phyloP scores from a whole-genome alignment of 305 asterid species.

The Monarda citriodora region DNA sequence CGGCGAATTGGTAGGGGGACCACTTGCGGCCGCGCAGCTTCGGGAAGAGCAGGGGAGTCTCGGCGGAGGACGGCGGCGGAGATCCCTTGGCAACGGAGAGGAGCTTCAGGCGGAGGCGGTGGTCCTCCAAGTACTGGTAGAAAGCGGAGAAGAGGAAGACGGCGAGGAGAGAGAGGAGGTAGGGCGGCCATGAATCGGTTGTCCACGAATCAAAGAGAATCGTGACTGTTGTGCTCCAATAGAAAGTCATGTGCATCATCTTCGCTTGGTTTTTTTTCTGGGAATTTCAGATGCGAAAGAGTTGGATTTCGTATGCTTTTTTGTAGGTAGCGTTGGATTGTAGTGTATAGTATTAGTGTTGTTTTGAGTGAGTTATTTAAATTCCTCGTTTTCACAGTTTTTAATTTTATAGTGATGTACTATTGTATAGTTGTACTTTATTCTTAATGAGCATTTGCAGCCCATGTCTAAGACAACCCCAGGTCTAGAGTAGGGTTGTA shows the following conservation, averaged over 20 bases:
- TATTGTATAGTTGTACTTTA: no score
- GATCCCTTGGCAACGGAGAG: conserved; percentile 20
- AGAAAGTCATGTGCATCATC: conserved; percentile 99
- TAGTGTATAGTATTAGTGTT: conserved; percentile 10
- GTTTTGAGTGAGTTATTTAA: no score
- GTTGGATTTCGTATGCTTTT: neutral
- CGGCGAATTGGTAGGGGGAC: conserved; percentile 36
- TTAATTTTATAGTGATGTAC: no score
- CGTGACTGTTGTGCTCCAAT: conserved; percentile 85
- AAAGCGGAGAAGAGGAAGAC: conserved; percentile 54
- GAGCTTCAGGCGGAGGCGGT: conserved; percentile 64
- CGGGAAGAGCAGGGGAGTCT: conserved; percentile 49
- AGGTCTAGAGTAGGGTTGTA: no score
- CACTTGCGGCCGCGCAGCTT: conserved; percentile 24
- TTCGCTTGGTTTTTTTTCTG: conserved; percentile 14
- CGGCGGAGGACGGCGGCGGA: conserved; percentile 10
- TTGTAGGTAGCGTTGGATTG: conserved; percentile 9
- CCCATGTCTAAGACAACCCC: no score
- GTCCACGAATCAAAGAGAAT: conserved; percentile 88
- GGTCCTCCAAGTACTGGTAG: conserved; percentile 91
- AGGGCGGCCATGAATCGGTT: conserved; percentile 76
- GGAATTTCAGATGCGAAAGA: conserved; percentile 1
- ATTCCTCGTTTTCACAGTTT: no score
- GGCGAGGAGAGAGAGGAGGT: conserved; percentile 61
- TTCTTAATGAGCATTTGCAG: no score